These are phyloP conservation scores for Nicotiana obtusifolia DNA, from an alignment of 257 asterid species.

Conservation along the genomic window DNA sequence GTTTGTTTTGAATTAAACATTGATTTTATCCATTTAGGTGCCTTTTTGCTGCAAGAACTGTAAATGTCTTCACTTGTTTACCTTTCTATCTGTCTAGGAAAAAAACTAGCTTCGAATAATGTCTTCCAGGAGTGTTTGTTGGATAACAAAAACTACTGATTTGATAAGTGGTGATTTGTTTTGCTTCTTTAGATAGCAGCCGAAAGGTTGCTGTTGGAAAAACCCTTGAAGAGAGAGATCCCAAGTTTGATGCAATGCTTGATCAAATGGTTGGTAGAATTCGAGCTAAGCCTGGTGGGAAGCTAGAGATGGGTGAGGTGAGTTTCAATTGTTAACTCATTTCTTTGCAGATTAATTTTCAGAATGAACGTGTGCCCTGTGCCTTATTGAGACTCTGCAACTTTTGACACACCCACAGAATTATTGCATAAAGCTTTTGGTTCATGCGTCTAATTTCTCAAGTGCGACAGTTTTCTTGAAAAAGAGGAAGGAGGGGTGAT, in stretches of 20 bases:
- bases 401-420: neutral
- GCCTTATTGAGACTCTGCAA: neutral
- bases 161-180: neutral
- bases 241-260: constrained; percentile 73
- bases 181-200: constrained; percentile 28
- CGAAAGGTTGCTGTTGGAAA: constrained; percentile 36
- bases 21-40: neutral
- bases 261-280: constrained; percentile 84
- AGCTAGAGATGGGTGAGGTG: constrained; percentile 96
- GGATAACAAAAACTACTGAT: neutral
- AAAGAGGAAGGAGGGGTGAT: neutral
- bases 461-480: neutral
- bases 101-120: neutral
- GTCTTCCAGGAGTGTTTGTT: neutral
- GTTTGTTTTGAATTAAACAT: neutral
- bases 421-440: neutral
- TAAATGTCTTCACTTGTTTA: neutral
- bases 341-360: neutral
- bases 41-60: neutral
- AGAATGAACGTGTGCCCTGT: neutral
- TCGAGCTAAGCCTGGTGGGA: constrained; percentile 84
- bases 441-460: neutral
- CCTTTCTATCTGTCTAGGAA: neutral
- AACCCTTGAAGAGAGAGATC: constrained; percentile 70
- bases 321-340: constrained; percentile 10